Percentiles rank a stretch among this genome's conserved stretches.
phyloP scores from a whole-genome alignment of 257 asterid species.

The Cruciata laevipes region DNA sequence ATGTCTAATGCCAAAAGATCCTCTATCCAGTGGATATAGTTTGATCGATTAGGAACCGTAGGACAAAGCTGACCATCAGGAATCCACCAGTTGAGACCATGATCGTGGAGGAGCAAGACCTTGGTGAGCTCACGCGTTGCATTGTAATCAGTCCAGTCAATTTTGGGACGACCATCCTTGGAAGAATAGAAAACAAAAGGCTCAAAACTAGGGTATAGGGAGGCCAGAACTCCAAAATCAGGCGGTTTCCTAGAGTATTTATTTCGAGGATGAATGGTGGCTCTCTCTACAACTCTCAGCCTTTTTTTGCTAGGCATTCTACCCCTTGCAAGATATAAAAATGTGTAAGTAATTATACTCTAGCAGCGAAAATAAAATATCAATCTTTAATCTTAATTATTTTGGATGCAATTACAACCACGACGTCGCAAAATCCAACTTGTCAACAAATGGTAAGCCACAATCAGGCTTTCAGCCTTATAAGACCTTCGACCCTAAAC shows the following conservation, averaged over 20 bases:
- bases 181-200: constrained; percentile 54
- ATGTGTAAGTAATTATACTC: no score
- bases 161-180: constrained; percentile 62
- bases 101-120: constrained; percentile 73
- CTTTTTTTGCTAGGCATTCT: constrained; percentile 65
- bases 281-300: constrained; percentile 41
- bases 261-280: constrained; percentile 58
- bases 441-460: no score
- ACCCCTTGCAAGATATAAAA: not conserved
- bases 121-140: constrained; percentile 88
- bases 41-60: constrained; percentile 85
- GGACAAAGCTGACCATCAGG: constrained; percentile 99
- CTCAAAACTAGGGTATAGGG: constrained; percentile 57
- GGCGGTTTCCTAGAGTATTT: constrained; percentile 74
- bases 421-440: no score
- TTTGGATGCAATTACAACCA: no score
- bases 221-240: constrained; percentile 57
- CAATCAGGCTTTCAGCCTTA: no score
- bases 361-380: no score
- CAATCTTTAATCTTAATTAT: no score
- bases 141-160: constrained; percentile 90
- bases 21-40: constrained; percentile 94
- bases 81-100: constrained; percentile 82
- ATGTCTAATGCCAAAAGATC: constrained; percentile 68
- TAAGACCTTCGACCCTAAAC: no score